phyloP scores from a whole-genome alignment of 2,329 filamentous ascomycete species.

The Tympanopsis confertula region DNA sequence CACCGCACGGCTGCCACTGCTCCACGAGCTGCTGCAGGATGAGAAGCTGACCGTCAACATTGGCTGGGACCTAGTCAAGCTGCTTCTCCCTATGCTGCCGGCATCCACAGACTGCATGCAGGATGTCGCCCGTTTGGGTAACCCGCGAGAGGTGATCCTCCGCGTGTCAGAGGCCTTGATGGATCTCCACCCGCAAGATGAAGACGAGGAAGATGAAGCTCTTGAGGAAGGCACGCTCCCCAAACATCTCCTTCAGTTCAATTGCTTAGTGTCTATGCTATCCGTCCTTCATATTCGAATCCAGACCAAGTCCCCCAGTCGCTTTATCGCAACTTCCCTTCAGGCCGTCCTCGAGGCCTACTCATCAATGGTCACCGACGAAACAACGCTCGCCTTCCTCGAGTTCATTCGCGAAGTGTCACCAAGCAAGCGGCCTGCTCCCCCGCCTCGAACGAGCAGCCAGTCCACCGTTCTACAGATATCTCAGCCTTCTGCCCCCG shows the following conservation, averaged over 20 bases:
- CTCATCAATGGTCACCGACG: constrained; percentile 36
- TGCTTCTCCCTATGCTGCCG: constrained; percentile 47
- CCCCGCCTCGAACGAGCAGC: constrained; percentile 45
- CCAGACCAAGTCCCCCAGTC: constrained; percentile 51
- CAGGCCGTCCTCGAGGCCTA: constrained; percentile 50
- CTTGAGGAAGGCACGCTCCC: constrained; percentile 17
- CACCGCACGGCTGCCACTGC: constrained; percentile 38
- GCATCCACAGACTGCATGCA: constrained; percentile 45
- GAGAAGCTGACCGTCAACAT: constrained; percentile 48
- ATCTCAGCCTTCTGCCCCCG: not conserved
- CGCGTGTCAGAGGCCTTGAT: constrained; percentile 51
- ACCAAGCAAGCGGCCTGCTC: constrained; percentile 41
- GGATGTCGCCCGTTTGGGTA: constrained; percentile 48
- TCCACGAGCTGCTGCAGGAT: constrained; percentile 49
- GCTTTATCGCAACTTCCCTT: constrained; percentile 51
- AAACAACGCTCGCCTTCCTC: constrained; percentile 42
- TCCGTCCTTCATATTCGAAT: constrained; percentile 46
- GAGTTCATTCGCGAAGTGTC: constrained; percentile 44
- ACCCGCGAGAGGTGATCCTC: constrained; percentile 52
- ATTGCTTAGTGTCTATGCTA: constrained; percentile 33
- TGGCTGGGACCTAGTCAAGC: constrained; percentile 53
- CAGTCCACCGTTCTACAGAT: constrained; percentile 22
- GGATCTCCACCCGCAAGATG: constrained; percentile 28
- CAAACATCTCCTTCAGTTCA: constrained; percentile 32
- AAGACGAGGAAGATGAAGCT: constrained; percentile 16